Percentiles rank a stretch among this genome's conserved stretches.
These are phyloP conservation scores for Globisporangium parvum DNA, from an alignment of 352 stramenopile genomes.

Conservation along the genomic window DNA sequence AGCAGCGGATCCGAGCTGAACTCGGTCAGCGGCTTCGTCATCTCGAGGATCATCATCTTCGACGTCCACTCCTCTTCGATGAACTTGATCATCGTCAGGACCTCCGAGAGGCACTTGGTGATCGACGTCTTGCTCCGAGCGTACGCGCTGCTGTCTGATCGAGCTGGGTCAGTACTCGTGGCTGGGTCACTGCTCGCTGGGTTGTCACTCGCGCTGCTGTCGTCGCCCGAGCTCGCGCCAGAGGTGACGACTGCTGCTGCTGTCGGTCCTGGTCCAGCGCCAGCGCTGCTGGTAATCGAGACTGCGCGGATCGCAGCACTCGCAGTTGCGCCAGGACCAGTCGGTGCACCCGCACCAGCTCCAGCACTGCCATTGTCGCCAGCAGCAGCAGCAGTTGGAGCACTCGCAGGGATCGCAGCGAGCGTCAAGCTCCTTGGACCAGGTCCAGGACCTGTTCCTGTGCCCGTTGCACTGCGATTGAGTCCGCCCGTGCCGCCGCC, in stretches of 20 bases:
- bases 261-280: slow-evolving; percentile 3
- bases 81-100: slow-evolving; percentile 60
- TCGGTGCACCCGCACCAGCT: neutral
- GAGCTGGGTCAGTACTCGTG: neutral
- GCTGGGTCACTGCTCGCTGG: neutral
- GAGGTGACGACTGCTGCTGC: neutral
- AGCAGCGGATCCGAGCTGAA: slow-evolving; percentile 49
- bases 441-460: neutral
- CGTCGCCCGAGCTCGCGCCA: neutral
- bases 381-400: no score
- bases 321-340: neutral
- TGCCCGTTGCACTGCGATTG: slow-evolving; percentile 12
- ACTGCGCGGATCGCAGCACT: slow-evolving; percentile 2
- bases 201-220: slow-evolving; percentile 1
- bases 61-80: slow-evolving; percentile 67
- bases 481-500: slow-evolving; percentile 7
- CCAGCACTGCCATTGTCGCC: neutral
- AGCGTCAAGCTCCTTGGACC: neutral
- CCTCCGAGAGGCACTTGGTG: slow-evolving; percentile 45
- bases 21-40: slow-evolving; percentile 61
- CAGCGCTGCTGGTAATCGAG: slow-evolving; percentile 1
- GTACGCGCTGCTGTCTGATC: neutral
- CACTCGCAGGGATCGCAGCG: neutral
- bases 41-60: slow-evolving; percentile 68
- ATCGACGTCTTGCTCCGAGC: slow-evolving; percentile 18